Conservation (phyloP, 768 basidiomycete species). For the Tylopilus sp. region DNA sequence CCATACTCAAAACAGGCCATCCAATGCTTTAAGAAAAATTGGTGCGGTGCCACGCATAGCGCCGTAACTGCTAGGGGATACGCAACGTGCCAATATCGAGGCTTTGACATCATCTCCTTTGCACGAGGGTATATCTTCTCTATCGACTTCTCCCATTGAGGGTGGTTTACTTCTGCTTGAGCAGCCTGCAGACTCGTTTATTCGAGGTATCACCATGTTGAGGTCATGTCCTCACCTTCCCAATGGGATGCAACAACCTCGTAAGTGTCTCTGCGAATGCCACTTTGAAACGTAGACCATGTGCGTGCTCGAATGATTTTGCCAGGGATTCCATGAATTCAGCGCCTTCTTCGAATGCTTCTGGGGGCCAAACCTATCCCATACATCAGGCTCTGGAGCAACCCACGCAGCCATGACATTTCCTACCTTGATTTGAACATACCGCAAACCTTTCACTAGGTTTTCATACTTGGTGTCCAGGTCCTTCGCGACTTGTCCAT, state of each 20-base stretch:
- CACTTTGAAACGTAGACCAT: constrained; percentile 78
- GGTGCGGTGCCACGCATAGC: constrained; percentile 83
- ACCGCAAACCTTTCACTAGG: constrained; percentile 73
- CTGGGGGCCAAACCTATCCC: constrained; percentile 84
- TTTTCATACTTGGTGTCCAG: constrained; percentile 80
- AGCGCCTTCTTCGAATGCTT: constrained; percentile 88
- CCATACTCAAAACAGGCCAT: constrained; percentile 66
- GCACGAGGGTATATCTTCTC: constrained; percentile 81
- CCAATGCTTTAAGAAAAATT: constrained; percentile 86
- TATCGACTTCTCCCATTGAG: constrained; percentile 90
- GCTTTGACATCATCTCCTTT: constrained; percentile 81
- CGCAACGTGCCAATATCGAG: constrained; percentile 84
- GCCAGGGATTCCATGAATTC: constrained; percentile 87
- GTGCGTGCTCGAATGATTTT: constrained; percentile 77
- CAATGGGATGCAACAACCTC: constrained; percentile 78
- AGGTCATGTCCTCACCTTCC: constrained; percentile 52
- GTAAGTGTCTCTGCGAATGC: constrained; percentile 83
- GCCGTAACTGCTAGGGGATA: constrained; percentile 82
- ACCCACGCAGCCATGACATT: not conserved
- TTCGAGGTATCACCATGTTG: not conserved
- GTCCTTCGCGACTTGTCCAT: constrained; percentile 78
- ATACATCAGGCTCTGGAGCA: not conserved
- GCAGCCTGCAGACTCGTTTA: constrained; percentile 56
- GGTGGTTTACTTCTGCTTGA: constrained; percentile 94
- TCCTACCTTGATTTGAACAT: constrained; percentile 77